Evolutionary conservation across 345 rosid species (phyloP).

Genomic region (Sonneratia caseolaris): DNA sequence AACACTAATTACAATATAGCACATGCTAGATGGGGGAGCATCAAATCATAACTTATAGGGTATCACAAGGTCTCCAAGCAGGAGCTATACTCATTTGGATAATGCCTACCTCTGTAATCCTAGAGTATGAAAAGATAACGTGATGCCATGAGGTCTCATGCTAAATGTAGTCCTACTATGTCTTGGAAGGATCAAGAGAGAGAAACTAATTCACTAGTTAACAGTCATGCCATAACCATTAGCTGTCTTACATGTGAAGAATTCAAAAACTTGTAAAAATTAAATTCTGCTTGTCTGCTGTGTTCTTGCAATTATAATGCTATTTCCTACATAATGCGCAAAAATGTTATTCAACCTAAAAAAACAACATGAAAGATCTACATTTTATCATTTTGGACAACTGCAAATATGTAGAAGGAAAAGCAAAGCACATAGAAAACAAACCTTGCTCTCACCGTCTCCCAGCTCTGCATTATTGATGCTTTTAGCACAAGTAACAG

Average conservation of each 20-base stretch:
- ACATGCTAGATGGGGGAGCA: not conserved
- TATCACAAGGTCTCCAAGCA: not conserved
- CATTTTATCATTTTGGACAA: not conserved
- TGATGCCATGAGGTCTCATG: not conserved
- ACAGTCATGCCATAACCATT: not conserved
- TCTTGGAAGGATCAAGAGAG: not conserved
- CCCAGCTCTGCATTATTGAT: conserved; percentile 89
- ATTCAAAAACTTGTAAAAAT: not conserved
- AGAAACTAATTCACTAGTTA: not conserved
- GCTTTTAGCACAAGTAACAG: conserved; percentile 81
- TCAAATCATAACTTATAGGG: not conserved
- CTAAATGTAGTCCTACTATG: not conserved
- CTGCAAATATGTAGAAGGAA: not conserved
- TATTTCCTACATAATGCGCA: not conserved
- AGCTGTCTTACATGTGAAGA: not conserved
- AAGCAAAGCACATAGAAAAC: conserved; percentile 10
- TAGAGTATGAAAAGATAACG: not conserved
- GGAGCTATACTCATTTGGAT: not conserved
- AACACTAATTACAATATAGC: not conserved
- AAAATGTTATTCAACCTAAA: not conserved
- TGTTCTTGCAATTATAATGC: not conserved
- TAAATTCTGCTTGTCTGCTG: not conserved
- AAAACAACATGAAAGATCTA: not conserved
- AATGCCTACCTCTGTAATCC: not conserved
- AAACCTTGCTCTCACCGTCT: conserved; percentile 72